A percentile compares a stretch with the other conserved stretches of the same genome.
Conservation (phyloP, 768 basidiomycete species). For the Kwoniella pini region DNA sequence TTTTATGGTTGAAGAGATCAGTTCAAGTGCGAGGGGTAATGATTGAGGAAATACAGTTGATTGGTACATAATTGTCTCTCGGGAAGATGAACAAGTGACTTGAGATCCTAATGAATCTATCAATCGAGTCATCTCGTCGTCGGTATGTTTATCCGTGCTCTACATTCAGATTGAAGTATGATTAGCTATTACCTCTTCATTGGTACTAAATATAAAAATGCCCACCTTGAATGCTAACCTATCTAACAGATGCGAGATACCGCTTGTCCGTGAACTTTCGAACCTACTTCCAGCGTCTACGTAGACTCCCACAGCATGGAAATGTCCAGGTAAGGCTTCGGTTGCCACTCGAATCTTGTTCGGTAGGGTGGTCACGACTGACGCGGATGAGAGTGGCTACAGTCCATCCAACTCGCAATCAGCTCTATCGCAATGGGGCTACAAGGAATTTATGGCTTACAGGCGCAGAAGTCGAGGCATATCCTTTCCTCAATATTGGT, state of each 20-base stretch:
- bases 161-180: no score
- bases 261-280: constrained; percentile 71
- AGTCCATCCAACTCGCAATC: no score
- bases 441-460: background rate
- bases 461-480: constrained; percentile 16
- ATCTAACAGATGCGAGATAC: constrained; percentile 89
- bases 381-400: constrained; percentile 17
- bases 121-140: constrained; percentile 74
- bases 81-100: constrained; percentile 83
- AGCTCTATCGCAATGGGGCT: background rate
- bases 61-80: constrained; percentile 97
- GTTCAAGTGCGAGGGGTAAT: constrained; percentile 76
- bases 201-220: background rate
- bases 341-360: constrained; percentile 92
- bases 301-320: constrained; percentile 88
- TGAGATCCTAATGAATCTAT: constrained; percentile 86
- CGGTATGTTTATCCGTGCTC: constrained; percentile 73
- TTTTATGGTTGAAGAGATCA: constrained; percentile 87
- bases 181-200: no score
- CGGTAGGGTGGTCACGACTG: constrained; percentile 72
- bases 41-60: constrained; percentile 86
- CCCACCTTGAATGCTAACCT: constrained; percentile 94
- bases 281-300: constrained; percentile 91
- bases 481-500: constrained; percentile 4
- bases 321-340: constrained; percentile 86